A percentile compares a stretch with the other conserved stretches of the same genome.
Conservation (phyloP, 1,139 yeast species). For the Ogataea hybrid region DNA sequence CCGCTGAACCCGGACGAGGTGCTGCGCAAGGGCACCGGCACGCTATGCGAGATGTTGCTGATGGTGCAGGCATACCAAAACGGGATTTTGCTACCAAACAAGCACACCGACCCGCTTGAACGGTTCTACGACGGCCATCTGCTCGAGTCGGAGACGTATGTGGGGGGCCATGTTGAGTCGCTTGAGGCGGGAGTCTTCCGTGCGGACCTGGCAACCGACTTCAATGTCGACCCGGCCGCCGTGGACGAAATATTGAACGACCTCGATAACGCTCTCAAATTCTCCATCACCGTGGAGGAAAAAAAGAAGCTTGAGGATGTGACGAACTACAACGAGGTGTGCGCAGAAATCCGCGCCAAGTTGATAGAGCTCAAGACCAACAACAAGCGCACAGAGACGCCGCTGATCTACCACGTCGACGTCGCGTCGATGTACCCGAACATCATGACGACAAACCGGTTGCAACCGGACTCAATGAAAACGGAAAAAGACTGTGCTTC, state of each 20-base stretch:
- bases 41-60: constrained; percentile 94
- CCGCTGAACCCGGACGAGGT: constrained; percentile 98
- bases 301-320: constrained; percentile 71
- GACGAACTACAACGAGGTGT: constrained; percentile 73
- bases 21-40: constrained; percentile 95
- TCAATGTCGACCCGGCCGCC: constrained; percentile 77
- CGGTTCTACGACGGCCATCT: constrained; percentile 93
- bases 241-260: constrained; percentile 76
- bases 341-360: constrained; percentile 51
- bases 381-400: constrained; percentile 71
- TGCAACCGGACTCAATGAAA: constrained; percentile 98
- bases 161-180: constrained; percentile 98
- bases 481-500: constrained; percentile 95
- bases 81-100: constrained; percentile 81
- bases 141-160: constrained; percentile 93
- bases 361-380: constrained; percentile 56
- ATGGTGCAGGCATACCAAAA: constrained; percentile 94
- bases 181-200: constrained; percentile 97
- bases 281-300: constrained; percentile 84
- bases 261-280: constrained; percentile 72
- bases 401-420: constrained; percentile 94
- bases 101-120: constrained; percentile 89
- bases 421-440: constrained; percentile 99
- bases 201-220: constrained; percentile 76
- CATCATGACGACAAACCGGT: constrained; percentile 94